Percentiles rank a stretch among this genome's conserved stretches.
phyloP scores from a whole-genome alignment of 2,329 filamentous ascomycete species.

The Ophiostoma himal-ulmi region DNA sequence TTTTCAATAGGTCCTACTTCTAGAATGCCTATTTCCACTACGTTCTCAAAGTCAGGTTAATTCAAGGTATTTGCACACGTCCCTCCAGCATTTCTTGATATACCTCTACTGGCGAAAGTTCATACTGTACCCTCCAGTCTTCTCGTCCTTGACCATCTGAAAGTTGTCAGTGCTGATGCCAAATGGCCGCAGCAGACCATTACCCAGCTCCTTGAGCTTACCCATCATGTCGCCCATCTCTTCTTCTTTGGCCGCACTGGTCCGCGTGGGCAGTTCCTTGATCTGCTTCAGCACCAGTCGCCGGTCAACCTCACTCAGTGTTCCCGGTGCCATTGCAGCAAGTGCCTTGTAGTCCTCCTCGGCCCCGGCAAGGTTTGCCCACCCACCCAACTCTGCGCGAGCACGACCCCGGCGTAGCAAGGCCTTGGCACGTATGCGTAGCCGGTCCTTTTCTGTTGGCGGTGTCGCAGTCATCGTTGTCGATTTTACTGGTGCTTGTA shows the following conservation, averaged over 20 bases:
- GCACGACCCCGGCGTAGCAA: conserved; percentile 74
- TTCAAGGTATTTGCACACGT: neutral
- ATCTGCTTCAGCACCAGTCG: conserved; percentile 64
- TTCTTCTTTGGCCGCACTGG: conserved; percentile 73
- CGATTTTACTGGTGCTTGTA: conserved; percentile 25
- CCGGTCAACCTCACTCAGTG: conserved; percentile 59
- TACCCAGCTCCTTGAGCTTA: conserved; percentile 86
- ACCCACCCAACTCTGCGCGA: conserved; percentile 64
- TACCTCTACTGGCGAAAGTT: conserved; percentile 52
- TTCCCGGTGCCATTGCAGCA: conserved; percentile 34
- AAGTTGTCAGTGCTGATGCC: conserved; percentile 93
- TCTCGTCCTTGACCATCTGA: conserved; percentile 85
- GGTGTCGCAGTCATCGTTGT: conserved; percentile 20
- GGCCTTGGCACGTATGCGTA: conserved; percentile 74
- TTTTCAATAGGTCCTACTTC: no score
- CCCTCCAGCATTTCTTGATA: neutral
- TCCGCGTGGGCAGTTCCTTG: conserved; percentile 56
- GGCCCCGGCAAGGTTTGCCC: conserved; percentile 73
- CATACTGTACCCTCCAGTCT: conserved; percentile 88
- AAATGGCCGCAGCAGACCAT: conserved; percentile 87
- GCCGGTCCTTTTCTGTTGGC: conserved; percentile 52
- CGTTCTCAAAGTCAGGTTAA: neutral
- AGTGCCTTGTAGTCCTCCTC: conserved; percentile 73
- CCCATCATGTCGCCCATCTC: conserved; percentile 98
- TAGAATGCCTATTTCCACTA: neutral